Evolutionary conservation across 441 rosid species (phyloP), one percentile per base, ranked within the genome.

Genomic region (Aleurites moluccanus): DNA sequence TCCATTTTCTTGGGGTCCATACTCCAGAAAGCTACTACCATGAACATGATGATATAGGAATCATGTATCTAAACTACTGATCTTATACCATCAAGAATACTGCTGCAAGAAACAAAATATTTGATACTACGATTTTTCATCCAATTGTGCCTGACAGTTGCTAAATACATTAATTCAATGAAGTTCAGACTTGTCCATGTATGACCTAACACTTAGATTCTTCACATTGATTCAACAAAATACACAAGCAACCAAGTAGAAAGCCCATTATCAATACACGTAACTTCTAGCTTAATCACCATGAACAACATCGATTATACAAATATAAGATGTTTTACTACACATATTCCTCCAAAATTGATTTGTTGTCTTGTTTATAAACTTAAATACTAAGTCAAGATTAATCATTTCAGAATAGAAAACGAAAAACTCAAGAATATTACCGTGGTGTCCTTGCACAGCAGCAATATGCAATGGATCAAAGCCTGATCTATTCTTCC

Each of bases 391-490:
- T 42, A 74, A 66, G 47, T 11, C 40, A 72, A 23, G 64, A 64
- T 67, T 6, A 35, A 25, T 2, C 4, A 53, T 28, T 18, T 27
- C n/a, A 55, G 33, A 40, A 33, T 16, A 4, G 18, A 38, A 71
- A 27, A 69, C 0, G 16, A 62, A 72, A 42, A 75, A 33, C n/a
- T 4, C 11, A 66, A 79, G 60, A 76, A 11, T 77, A n/a, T n/a
- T 88, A 94, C 98, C 98, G 70, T 88, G 93, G 80, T 92, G 95
- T 15, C 98, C 98, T 78, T 89, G 91, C 70, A 83, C 65, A 0
- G 97, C 98, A 78, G 98, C 95, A 8, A 87, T 88, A 81, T 92
- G 98, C 83, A 94, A 83, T 0, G 94, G 89, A 75, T 92, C 97
- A 76, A 84, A 85, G n/a, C 89, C 89, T 0, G 93, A 88, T 35